Evolutionary conservation across 2,329 filamentous ascomycete genomes (phyloP), one percentile per base, ranked within the genome.

Genomic region (Aureobasidium subglaciale): DNA sequence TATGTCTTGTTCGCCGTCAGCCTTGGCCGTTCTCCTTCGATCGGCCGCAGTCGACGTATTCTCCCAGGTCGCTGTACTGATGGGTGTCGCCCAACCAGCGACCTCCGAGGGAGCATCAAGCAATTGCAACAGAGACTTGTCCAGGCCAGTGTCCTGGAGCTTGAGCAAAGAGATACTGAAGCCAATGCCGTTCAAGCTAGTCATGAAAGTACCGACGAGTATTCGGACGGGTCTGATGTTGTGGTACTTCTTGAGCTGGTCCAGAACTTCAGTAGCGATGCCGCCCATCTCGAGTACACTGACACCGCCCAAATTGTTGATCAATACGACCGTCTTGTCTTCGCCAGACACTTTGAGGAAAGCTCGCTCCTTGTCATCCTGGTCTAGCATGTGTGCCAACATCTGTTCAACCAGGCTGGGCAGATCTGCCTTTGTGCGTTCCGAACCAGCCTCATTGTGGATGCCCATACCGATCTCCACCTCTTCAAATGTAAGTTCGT

Each of bases 221-320:
- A 85, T 77, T 37, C 84, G 73, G 22, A 78, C 76, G 1, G 84
- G 83, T 61, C 78, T 79, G 63, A 87, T 82, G 29, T 77, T 74
- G 66, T 82, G 84, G 57, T 75, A 73, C 29, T 71, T 72, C 57
- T 78, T 74, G 40, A 88, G 71, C 64, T 87, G 84, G 38, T 75
- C 73, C 5, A 82, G 74, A 6, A 86, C 79, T 67, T 87, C 84
- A n/a, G 80, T 76, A 2, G 84, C 83, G 63, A 90, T 86, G 18
- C 83, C 87, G 46, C 84, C 84, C 63, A 90, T 70, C 68, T 90
- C 87, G 29, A 91, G 75, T 24, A 81, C 79, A 64, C 84, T 87
- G 30, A 90, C 82, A 15, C 86, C 85, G 41, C 85, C 87, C 1
- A 90, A 77, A 67, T 90, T 90, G 70, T 90, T 90, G 60, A 90